Conservation (phyloP, 2,329 filamentous ascomycete genomes). For the Rhinocladiella similis region DNA sequence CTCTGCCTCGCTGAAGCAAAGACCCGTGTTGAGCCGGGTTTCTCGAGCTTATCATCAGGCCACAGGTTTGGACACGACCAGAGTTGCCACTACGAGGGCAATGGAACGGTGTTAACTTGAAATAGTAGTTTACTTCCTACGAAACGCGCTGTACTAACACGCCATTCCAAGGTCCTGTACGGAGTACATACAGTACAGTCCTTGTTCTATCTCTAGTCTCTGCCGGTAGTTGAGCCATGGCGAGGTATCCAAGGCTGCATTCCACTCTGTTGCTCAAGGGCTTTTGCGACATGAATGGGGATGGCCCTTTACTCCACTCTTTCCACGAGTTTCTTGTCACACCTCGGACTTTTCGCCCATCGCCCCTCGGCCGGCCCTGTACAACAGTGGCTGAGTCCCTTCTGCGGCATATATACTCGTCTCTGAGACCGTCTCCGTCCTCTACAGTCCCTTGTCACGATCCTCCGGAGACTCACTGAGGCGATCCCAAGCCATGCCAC, state of each 20-base stretch:
- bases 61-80: background rate
- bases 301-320: background rate
- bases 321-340: too few species aligned
- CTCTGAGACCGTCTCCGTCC: background rate
- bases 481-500: too few species aligned
- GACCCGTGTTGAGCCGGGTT: background rate
- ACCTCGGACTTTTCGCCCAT: background rate
- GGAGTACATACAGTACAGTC: too few species aligned
- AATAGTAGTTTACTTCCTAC: background rate
- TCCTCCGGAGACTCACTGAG: too few species aligned
- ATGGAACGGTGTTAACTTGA: background rate
- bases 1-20: background rate
- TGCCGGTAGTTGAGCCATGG: background rate
- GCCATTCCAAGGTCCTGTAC: too few species aligned
- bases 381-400: background rate
- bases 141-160: background rate
- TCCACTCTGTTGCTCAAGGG: too few species aligned
- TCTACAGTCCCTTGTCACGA: background rate
- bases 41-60: background rate
- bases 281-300: too few species aligned
- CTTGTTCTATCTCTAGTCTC: too few species aligned
- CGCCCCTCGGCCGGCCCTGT: background rate
- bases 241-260: background rate
- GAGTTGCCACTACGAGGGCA: background rate
- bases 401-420: background rate